Conservation (phyloP, 2,329 filamentous ascomycete genomes). For the Cercospora sesami region DNA sequence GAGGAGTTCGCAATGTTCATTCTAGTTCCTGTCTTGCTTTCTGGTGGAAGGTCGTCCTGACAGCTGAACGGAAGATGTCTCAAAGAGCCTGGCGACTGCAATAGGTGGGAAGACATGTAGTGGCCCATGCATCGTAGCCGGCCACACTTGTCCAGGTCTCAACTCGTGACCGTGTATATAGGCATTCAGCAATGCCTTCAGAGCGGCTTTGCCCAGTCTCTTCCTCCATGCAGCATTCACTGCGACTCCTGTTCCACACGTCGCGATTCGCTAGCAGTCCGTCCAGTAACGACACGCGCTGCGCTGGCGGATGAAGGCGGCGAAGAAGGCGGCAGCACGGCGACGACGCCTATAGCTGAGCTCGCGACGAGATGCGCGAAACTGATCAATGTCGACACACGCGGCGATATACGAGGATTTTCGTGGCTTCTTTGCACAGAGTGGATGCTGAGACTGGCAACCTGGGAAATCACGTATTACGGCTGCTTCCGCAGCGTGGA, state of each 20-base stretch:
- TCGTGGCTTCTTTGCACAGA: neutral
- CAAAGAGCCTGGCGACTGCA: too few species aligned
- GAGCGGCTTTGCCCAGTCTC: neutral
- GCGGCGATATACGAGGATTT: neutral
- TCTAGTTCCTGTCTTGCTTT: too few species aligned
- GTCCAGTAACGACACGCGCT: neutral
- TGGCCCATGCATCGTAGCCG: too few species aligned
- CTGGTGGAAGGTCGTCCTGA: too few species aligned
- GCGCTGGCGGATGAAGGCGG: neutral
- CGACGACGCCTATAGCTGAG: neutral
- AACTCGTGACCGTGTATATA: neutral
- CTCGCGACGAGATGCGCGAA: neutral
- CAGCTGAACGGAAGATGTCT: too few species aligned
- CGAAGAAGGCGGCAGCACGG: neutral
- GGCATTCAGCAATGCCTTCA: too few species aligned
- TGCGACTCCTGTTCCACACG: neutral
- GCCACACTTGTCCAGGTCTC: neutral
- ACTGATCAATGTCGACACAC: neutral
- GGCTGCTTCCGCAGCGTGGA: neutral
- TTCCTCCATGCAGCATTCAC: neutral
- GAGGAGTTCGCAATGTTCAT: too few species aligned
- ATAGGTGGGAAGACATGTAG: too few species aligned
- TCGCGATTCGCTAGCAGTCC: neutral
- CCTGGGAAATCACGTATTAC: neutral
- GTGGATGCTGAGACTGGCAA: too few species aligned